Evolutionary conservation across 257 asterid species (phyloP), one percentile per base, ranked within the genome.

Genomic region (Scutellaria barbata): DNA sequence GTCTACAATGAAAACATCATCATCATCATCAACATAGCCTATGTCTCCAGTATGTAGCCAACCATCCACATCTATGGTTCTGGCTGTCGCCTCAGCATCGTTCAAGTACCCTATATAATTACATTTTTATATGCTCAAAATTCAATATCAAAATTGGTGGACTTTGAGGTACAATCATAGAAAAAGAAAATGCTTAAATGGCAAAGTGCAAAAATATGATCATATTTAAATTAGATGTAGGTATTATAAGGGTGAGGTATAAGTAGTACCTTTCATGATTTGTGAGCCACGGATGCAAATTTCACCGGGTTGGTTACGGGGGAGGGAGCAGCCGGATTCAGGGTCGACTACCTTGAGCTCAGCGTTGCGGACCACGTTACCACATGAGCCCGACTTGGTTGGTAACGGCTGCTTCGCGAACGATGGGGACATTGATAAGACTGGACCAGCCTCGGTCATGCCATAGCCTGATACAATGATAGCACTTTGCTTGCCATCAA

Each of bases 361-460:
- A 0, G 98, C 98, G 10, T 92, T 92, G 42, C 98, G 85, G 13
- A 92, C 95, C 0, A 92, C 98, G n/a, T 86, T 83, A 14, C 98
- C 98, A 39, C 98, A 92, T 0, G 98, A 88, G 0, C 98, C 98
- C 0, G 96, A 89, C 66, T 92, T 92, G 12, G 92, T 82, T 4
- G 86, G 80, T 1, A 84, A 33, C 1, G 98, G 92, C 35, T 73
- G 87, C 81, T 77, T 88, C 0, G 96, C 98, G 46, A 92, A 92
- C 1, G 82, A 65, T 1, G 90, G 89, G 1, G 92, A 89, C 94
- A 92, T 89, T 22, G 96, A 83, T 33, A 92, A 43, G 4, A 89
- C 96, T 1, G 98, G 96, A 7, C 98, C 98, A 1, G 98, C 98
- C 76, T 92, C 98, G 0, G 98, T 92, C 98, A 92, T 92, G 20